Conservation (phyloP, 2,329 filamentous ascomycete species). For the Sporothrix brasiliensis region DNA sequence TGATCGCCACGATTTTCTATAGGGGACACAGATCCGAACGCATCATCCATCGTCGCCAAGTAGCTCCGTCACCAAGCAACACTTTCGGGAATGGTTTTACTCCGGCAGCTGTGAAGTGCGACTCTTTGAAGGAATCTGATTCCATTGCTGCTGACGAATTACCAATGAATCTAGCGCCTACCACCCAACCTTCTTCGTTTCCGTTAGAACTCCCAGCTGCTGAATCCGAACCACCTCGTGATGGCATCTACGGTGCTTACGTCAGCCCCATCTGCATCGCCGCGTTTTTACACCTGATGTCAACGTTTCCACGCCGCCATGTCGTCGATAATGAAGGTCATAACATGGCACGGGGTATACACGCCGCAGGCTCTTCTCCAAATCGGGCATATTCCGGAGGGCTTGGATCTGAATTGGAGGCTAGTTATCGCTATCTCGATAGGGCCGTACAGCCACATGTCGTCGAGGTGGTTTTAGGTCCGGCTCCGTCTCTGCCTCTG, state of each 20-base stretch:
- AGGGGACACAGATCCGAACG: conserved; percentile 46
- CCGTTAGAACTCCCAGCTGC: conserved; percentile 34
- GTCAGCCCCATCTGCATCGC: conserved; percentile 67
- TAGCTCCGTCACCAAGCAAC: conserved; percentile 39
- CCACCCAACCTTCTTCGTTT: conserved; percentile 53
- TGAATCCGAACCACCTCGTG: conserved; percentile 50
- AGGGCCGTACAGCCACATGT: conserved; percentile 61
- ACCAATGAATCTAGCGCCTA: conserved; percentile 61
- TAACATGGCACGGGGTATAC: no score
- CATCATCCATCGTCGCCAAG: conserved; percentile 33
- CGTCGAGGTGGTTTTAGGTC: conserved; percentile 67
- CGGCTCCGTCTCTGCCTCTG: conserved; percentile 63
- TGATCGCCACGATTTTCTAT: conserved; percentile 68
- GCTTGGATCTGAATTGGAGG: conserved; percentile 53
- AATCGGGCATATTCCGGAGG: conserved; percentile 27
- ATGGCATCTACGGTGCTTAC: conserved; percentile 67
- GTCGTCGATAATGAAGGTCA: not conserved
- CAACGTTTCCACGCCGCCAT: conserved; percentile 60
- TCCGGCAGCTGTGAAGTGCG: not conserved
- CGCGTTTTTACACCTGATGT: conserved; percentile 68
- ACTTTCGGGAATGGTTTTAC: not conserved
- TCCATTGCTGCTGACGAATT: conserved; percentile 42
- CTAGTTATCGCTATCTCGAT: conserved; percentile 68
- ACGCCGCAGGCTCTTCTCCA: not conserved
- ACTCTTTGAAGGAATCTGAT: not conserved